Evolutionary conservation across 129 eudicot species (phyloP).

Genomic region (Chrysanthemum makinoi): DNA sequence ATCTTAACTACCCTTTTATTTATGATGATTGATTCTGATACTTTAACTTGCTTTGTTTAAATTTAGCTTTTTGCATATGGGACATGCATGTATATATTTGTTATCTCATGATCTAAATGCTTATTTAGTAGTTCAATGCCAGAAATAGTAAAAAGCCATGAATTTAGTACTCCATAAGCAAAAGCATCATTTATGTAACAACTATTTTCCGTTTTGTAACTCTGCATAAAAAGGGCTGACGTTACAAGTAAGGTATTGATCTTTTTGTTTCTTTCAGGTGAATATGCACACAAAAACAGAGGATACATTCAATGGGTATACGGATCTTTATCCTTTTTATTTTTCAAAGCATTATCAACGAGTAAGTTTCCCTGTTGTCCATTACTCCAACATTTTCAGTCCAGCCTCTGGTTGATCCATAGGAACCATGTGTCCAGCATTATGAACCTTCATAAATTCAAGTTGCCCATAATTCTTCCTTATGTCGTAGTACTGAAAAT

Average conservation of each 20-base stretch:
- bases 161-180: background rate
- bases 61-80: too few relatives aligned
- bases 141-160: background rate
- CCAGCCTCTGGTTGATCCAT: slow-evolving; percentile 11
- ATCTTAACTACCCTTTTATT: too few relatives aligned
- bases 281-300: background rate
- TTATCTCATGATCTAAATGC: background rate
- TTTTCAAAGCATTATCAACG: background rate
- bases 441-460: background rate
- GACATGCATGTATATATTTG: too few relatives aligned
- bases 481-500: slow-evolving; percentile 3
- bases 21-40: too few relatives aligned
- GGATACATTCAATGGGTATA: background rate
- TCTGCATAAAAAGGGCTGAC: background rate
- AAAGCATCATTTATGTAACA: background rate
- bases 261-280: background rate
- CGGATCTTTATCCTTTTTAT: background rate
- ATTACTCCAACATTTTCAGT: slow-evolving; percentile 9
- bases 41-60: too few relatives aligned
- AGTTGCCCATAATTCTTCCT: slow-evolving; percentile 5
- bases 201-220: slow-evolving; percentile 5
- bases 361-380: slow-evolving; percentile 11
- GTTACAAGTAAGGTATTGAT: background rate
- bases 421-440: slow-evolving; percentile 16
- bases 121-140: background rate